Evolutionary conservation across 1,284 basidiomycete genomes (phyloP).

Genomic region (Sparassis latifolia): DNA sequence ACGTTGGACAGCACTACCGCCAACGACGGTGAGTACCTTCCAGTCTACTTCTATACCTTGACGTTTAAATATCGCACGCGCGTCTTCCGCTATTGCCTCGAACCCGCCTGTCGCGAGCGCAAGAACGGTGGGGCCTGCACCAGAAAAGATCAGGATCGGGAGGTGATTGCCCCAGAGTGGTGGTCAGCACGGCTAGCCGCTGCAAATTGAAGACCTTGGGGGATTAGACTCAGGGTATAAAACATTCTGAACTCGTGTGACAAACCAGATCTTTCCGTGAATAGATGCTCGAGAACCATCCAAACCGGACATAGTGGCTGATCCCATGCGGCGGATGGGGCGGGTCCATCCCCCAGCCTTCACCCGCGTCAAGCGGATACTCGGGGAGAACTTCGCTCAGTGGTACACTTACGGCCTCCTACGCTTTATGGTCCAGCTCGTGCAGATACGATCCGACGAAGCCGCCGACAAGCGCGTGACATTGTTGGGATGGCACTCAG

Average conservation of each 20-base stretch:
- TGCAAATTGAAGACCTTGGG: slow-evolving; percentile 96
- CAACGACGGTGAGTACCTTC: slow-evolving; percentile 65
- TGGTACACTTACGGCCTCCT: slow-evolving; percentile 81
- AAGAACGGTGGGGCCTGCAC: slow-evolving; percentile 96
- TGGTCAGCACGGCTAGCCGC: slow-evolving; percentile 95
- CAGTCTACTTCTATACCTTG: slow-evolving; percentile 79
- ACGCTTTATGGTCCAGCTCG: slow-evolving; percentile 78
- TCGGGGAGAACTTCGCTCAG: slow-evolving; percentile 96
- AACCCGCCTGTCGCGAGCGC: slow-evolving; percentile 89
- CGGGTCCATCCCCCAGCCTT: slow-evolving; percentile 85
- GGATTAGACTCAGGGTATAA: neutral
- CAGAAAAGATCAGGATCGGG: slow-evolving; percentile 88
- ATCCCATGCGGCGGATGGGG: slow-evolving; percentile 87
- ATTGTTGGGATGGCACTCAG: slow-evolving; percentile 96
- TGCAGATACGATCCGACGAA: slow-evolving; percentile 97
- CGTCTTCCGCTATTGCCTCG: slow-evolving; percentile 78
- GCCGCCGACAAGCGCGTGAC: slow-evolving; percentile 96
- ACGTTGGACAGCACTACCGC: slow-evolving; percentile 36
- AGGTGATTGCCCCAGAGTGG: slow-evolving; percentile 85
- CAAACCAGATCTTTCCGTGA: slow-evolving; percentile 88
- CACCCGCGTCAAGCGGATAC: slow-evolving; percentile 89
- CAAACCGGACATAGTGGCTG: slow-evolving; percentile 91
- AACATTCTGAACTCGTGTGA: slow-evolving; percentile 26
- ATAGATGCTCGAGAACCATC: slow-evolving; percentile 87
- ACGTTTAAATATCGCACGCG: slow-evolving; percentile 65